Conservation (phyloP, 2,329 filamentous ascomycete species). For the Aspergillus sp. region DNA sequence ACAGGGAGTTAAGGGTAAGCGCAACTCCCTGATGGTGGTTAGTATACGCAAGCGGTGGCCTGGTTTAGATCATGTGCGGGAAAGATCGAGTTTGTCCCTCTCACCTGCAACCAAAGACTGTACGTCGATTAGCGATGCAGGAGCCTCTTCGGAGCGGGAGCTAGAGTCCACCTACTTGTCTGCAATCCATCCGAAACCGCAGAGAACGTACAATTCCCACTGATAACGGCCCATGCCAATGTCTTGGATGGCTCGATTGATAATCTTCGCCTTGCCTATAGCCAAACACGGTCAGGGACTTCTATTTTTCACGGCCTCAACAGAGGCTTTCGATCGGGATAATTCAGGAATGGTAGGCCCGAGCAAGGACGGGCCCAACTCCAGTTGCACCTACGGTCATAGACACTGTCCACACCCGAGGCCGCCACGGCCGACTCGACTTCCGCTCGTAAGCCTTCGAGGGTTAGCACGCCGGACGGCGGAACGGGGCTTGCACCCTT, state of each 20-base stretch:
- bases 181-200: conserved; percentile 82
- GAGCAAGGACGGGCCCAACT: not conserved
- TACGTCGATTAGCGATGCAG: conserved; percentile 14
- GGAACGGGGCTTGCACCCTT: conserved; percentile 34
- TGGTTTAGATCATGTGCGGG: not conserved
- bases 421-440: conserved; percentile 60
- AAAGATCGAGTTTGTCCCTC: not conserved
- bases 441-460: conserved; percentile 68
- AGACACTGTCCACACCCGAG: conserved; percentile 62
- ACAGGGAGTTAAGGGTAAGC: conserved; percentile 71
- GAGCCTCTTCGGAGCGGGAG: not conserved
- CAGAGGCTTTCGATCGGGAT: too few species aligned
- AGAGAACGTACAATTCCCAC: conserved; percentile 77
- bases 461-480: conserved; percentile 54
- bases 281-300: conserved; percentile 18
- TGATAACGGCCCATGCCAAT: conserved; percentile 89
- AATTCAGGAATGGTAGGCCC: too few species aligned
- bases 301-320: too few species aligned
- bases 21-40: conserved; percentile 63
- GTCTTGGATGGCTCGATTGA: conserved; percentile 82
- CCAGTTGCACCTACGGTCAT: conserved; percentile 65
- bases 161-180: conserved; percentile 66
- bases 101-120: conserved; percentile 70
- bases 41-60: not conserved
- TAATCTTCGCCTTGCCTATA: conserved; percentile 70